A percentile compares a stretch with the other conserved stretches of the same genome.
These are phyloP conservation scores for Penicillium sp. DNA, from an alignment of 2,329 filamentous ascomycete genomes.

Conservation along the genomic window DNA sequence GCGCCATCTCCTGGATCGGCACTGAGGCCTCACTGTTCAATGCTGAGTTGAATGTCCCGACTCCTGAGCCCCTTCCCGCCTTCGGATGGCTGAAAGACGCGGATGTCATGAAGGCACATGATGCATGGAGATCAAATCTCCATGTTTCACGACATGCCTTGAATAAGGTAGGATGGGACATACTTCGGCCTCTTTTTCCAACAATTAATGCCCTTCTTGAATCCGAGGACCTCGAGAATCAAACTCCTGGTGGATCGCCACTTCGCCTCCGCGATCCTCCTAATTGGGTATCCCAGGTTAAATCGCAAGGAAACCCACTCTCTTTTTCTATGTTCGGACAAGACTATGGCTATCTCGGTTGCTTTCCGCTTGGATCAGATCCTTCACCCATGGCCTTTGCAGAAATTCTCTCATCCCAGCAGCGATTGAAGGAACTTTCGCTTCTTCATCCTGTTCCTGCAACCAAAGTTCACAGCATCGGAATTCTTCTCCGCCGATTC, in stretches of 20 bases:
- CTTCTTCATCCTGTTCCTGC: slow-evolving; percentile 41
- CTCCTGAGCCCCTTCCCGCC: slow-evolving; percentile 43
- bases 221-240: slow-evolving; percentile 21
- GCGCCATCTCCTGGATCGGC: slow-evolving; percentile 46
- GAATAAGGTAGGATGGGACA: slow-evolving; percentile 25
- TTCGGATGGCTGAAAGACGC: slow-evolving; percentile 49
- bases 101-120: slow-evolving; percentile 45
- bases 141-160: slow-evolving; percentile 20
- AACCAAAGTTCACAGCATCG: slow-evolving; percentile 36
- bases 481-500: slow-evolving; percentile 31
- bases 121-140: slow-evolving; percentile 40
- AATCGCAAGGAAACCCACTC: slow-evolving; percentile 35
- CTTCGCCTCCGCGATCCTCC: slow-evolving; percentile 28
- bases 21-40: slow-evolving; percentile 37
- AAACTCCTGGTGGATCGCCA: slow-evolving; percentile 4
- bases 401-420: slow-evolving; percentile 46
- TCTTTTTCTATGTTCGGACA: slow-evolving; percentile 38
- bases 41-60: slow-evolving; percentile 31
- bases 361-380: slow-evolving; percentile 49
- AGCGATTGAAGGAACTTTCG: slow-evolving; percentile 40
- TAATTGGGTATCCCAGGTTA: slow-evolving; percentile 33
- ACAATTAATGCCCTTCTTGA: slow-evolving; percentile 23
- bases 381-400: slow-evolving; percentile 42
- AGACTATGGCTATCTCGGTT: slow-evolving; percentile 44
- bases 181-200: slow-evolving; percentile 28